phyloP scores from a whole-genome alignment of 2,329 filamentous ascomycete genomes.

The Pyrenophora seminiperda region DNA sequence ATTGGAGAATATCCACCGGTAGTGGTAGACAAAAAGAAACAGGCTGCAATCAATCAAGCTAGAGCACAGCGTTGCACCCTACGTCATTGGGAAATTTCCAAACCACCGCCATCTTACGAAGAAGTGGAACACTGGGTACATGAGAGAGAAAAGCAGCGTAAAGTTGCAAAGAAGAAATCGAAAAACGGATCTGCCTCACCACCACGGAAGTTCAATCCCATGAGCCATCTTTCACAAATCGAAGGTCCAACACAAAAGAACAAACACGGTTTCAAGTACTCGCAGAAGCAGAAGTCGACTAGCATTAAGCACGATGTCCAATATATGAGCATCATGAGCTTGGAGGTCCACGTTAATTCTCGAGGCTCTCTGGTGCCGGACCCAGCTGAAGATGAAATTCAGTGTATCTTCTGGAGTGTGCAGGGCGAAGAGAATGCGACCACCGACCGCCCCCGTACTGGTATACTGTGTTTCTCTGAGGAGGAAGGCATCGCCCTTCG shows the following conservation, averaged over 20 bases:
- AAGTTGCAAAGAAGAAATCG: constrained; percentile 14
- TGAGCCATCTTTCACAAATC: constrained; percentile 74
- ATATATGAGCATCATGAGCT: constrained; percentile 95
- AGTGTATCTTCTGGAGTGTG: constrained; percentile 88
- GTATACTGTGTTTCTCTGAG: constrained; percentile 74
- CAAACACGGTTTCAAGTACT: constrained; percentile 83
- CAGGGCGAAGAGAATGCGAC: constrained; percentile 73
- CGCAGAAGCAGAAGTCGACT: constrained; percentile 73
- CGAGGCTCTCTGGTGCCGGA: constrained; percentile 81
- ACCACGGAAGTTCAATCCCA: constrained; percentile 21
- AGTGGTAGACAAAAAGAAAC: constrained; percentile 57
- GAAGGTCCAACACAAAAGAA: constrained; percentile 85
- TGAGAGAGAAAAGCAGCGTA: constrained; percentile 37
- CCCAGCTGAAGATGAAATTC: constrained; percentile 86
- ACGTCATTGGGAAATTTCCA: constrained; percentile 76
- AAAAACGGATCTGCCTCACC: constrained; percentile 15
- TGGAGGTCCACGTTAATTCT: constrained; percentile 91
- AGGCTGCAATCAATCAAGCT: constrained; percentile 58
- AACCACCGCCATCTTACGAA: constrained; percentile 68
- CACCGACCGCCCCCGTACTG: constrained; percentile 63
- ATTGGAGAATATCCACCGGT: constrained; percentile 59
- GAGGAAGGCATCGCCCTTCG: constrained; percentile 63
- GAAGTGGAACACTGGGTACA: constrained; percentile 74
- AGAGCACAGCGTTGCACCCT: constrained; percentile 65
- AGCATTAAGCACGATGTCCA: constrained; percentile 82